A percentile compares a stretch with the other conserved stretches of the same genome.
phyloP scores from a whole-genome alignment of 2,329 filamentous ascomycete genomes.

The Magnaporthales sp. region DNA sequence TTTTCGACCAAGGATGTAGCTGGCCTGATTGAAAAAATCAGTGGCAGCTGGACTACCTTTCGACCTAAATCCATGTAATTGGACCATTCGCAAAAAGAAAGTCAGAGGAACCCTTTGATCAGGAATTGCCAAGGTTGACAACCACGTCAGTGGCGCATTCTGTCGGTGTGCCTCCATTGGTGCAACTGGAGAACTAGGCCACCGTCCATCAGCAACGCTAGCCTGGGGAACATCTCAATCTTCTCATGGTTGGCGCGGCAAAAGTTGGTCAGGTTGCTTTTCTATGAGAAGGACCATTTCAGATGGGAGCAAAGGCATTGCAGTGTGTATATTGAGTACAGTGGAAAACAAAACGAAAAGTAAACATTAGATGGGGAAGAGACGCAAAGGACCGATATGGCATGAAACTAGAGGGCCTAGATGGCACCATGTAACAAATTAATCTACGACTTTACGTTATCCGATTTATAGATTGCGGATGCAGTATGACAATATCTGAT shows the following conservation, averaged over 20 bases:
- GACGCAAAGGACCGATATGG: background rate
- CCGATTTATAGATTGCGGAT: background rate
- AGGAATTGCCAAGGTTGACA: background rate
- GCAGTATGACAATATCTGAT: too few relatives aligned
- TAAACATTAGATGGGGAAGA: background rate
- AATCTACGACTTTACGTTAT: background rate
- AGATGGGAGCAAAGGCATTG: background rate
- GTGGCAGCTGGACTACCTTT: background rate
- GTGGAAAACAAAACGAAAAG: background rate
- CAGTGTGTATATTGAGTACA: background rate
- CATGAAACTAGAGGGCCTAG: background rate
- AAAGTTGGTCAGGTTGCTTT: background rate
- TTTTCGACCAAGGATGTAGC: background rate
- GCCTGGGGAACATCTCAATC: background rate
- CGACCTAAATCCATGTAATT: background rate
- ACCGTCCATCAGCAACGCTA: background rate
- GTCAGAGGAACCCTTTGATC: background rate
- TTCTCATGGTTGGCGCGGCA: background rate
- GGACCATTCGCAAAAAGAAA: background rate
- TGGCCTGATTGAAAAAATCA: background rate
- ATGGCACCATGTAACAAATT: background rate
- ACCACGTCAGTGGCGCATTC: background rate
- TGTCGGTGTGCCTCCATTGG: background rate
- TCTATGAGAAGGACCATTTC: background rate
- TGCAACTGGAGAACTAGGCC: background rate